Evolutionary conservation across 306 rosid genomes (phyloP).

Genomic region (Gastrolobium villosum): DNA sequence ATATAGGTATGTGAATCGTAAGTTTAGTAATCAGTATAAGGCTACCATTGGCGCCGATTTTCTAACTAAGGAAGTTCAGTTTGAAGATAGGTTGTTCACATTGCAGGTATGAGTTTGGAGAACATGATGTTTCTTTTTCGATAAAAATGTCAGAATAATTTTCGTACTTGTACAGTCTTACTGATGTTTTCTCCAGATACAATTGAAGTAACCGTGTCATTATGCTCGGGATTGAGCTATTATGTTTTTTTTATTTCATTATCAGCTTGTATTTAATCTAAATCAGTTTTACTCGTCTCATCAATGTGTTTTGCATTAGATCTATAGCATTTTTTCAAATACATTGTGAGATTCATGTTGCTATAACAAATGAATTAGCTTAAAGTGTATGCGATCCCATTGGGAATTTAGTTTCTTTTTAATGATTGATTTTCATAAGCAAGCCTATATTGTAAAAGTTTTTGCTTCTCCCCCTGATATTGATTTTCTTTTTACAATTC

Average conservation of each 20-base stretch:
- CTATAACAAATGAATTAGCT: conserved; percentile 1
- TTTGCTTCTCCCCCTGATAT: not conserved
- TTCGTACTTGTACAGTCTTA: not conserved
- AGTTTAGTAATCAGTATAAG: conserved; percentile 98
- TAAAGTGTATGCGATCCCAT: not conserved
- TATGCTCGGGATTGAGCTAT: conserved; percentile 5
- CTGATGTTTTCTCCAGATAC: not conserved
- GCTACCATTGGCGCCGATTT: conserved; percentile 99
- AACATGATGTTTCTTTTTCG: conserved; percentile 3
- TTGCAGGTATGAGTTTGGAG: conserved; percentile 68
- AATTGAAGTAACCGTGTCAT: not conserved
- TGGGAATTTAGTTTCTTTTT: conserved; percentile 7
- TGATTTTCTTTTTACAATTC: not conserved
- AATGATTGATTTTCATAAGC: not conserved
- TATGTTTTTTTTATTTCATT: not conserved
- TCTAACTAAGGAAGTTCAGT: conserved; percentile 98
- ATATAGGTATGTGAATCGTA: conserved; percentile 94
- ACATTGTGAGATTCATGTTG: not conserved
- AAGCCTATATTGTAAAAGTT: not conserved
- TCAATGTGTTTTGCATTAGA: not conserved
- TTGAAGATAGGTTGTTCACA: conserved; percentile 97
- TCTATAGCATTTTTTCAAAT: not conserved
- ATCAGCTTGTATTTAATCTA: not conserved
- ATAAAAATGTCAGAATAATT: not conserved
- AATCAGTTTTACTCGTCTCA: not conserved